Base-by-base conservation (phyloP, 768 basidiomycete species). In the Termitomyces sp. region DNA sequence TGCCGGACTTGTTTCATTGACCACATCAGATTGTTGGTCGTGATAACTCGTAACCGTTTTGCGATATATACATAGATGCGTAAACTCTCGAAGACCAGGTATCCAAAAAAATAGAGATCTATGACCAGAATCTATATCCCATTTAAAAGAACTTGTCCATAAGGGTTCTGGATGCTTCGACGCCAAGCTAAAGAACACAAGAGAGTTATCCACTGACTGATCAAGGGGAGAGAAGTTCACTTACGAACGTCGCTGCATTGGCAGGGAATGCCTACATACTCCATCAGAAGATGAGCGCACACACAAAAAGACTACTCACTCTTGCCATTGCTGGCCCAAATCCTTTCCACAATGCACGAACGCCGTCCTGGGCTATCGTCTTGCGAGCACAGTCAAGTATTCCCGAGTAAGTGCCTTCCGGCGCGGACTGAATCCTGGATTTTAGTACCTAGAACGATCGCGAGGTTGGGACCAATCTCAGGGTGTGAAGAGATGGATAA, bases 321-420 rank as follows among this genome's bases (percentile, higher is more conserved):
- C 92, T 74, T 57, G 87, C 85, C 96, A 98, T 98, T 17, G 97
- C 97, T 15, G 96, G 97, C 45, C 92, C 95, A 67, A 99, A 92
- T 10, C 97, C 97, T 71, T 90, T 98, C 93, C 94, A 99, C 10
- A 99, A 75, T 1, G 96, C 95, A 28, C 71, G 71, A 17, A 90
- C 77, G 42, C 97, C 97, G 69, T 97, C 94, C 49, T 77, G 80
- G 6, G 91, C 90, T 61, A 98, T 89, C 9, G 93, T 90, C 74
- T 98, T 97, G 52, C 88, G 77, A 37, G 87, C 82, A 65, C 97
- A 99, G 69, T 99, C 97, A 53, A 97, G 63, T 65, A 98, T 79
- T 17, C 97, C 96, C 43, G 85, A 85, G 72, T 99, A 99, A n/a
- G 93, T 97, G 15, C 97, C 97, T 5, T 86, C 85, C n/a, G 94